phyloP scores from a whole-genome alignment of 306 rosid species.

The Pyrus bretschneideri region DNA sequence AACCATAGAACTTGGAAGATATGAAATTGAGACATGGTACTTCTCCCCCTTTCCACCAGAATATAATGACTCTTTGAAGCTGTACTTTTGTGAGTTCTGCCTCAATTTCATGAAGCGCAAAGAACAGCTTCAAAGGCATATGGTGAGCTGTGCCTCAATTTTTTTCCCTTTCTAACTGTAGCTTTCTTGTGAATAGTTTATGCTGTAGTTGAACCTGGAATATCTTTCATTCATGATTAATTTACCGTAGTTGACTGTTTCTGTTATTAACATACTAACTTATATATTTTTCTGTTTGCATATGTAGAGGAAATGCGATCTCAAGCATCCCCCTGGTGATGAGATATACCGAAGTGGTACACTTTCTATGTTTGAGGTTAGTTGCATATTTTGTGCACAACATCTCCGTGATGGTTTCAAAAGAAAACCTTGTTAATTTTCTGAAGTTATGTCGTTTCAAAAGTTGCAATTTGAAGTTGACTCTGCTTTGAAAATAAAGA shows the following conservation, averaged over 20 bases:
- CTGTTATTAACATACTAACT: not conserved
- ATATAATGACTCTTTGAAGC: slow-evolving; percentile 83
- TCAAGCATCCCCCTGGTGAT: slow-evolving; percentile 99
- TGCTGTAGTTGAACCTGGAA: not conserved
- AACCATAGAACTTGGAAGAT: slow-evolving; percentile 96
- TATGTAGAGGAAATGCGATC: slow-evolving; percentile 91
- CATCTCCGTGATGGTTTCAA: not conserved
- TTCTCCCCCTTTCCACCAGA: slow-evolving; percentile 98
- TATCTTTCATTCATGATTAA: not conserved
- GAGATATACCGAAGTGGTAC: slow-evolving; percentile 96
- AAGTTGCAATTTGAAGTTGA: not conserved
- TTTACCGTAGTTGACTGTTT: not conserved
- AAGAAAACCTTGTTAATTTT: not conserved
- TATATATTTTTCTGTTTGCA: slow-evolving; percentile 9
- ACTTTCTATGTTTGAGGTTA: slow-evolving; percentile 99
- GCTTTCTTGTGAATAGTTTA: slow-evolving; percentile 9
- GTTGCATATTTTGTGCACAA: slow-evolving; percentile 5
- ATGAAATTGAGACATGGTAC: slow-evolving; percentile 99
- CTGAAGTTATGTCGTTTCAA: not conserved
- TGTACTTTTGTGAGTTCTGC: slow-evolving; percentile 95
- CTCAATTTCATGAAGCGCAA: slow-evolving; percentile 99
- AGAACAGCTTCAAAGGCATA: slow-evolving; percentile 99
- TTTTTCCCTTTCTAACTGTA: slow-evolving; percentile 1
- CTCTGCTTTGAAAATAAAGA: not conserved
- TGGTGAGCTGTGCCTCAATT: slow-evolving; percentile 66